Evolutionary conservation across 106 monocot genomes (phyloP).

Genomic region (Dactylorhiza incarnata): DNA sequence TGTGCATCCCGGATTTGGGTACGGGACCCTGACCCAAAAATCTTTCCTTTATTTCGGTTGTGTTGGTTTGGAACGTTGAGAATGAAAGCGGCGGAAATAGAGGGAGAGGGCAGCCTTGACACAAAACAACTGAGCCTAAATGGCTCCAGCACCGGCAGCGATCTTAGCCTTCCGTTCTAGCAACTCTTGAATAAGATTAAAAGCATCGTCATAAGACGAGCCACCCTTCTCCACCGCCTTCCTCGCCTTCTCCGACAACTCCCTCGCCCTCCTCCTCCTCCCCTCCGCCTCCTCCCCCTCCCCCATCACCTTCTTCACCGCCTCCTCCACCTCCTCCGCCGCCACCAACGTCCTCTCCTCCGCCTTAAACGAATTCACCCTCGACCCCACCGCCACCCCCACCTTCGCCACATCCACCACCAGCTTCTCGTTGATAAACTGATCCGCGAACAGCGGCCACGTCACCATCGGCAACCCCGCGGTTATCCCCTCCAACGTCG

Average conservation of each 20-base stretch:
- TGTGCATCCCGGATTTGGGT: no score
- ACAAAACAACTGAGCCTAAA: no score
- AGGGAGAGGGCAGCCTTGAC: no score
- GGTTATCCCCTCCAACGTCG: conserved; percentile 7
- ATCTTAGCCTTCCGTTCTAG: neutral
- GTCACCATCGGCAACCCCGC: conserved; percentile 5
- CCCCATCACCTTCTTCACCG: conserved; percentile 3
- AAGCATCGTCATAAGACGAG: conserved; percentile 11
- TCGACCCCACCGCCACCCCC: conserved; percentile 16
- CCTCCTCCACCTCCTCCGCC: conserved; percentile 2
- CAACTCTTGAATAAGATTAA: conserved; percentile 7
- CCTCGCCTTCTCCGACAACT: conserved; percentile 9
- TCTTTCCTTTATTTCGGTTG: no score
- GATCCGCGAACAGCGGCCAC: conserved; percentile 9
- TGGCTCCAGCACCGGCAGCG: no score
- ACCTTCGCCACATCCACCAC: conserved; percentile 14
- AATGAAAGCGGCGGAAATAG: no score
- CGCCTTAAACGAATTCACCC: no score
- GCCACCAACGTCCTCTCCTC: neutral
- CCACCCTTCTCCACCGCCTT: conserved; percentile 15
- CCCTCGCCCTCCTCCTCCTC: conserved; percentile 8
- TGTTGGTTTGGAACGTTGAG: no score
- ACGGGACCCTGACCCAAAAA: no score
- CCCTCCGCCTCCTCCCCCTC: conserved; percentile 12
- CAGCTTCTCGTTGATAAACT: conserved; percentile 13